phyloP scores from a whole-genome alignment of 768 basidiomycete species.

The Auricularia heimuer region DNA sequence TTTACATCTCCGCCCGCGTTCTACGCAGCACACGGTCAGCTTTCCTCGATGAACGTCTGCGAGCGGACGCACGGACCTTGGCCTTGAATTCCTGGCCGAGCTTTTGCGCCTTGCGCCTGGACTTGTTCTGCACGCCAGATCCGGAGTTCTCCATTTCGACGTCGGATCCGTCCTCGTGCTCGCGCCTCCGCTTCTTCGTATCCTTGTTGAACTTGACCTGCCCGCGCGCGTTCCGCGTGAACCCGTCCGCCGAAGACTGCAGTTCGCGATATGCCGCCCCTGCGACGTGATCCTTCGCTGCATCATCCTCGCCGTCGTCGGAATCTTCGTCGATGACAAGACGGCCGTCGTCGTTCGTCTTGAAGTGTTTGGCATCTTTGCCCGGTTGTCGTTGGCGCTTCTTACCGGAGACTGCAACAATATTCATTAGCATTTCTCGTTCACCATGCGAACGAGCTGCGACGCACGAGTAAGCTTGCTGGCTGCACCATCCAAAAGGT shows the following conservation, averaged over 20 bases:
- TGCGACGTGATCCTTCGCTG: conserved; percentile 41
- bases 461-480: conserved; percentile 60
- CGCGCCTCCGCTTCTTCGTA: conserved; percentile 83
- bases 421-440: background rate
- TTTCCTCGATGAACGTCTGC: background rate
- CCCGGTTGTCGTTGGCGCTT: conserved; percentile 65
- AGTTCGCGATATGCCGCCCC: conserved; percentile 79
- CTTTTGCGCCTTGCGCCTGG: conserved; percentile 44
- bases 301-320: conserved; percentile 23
- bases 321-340: conserved; percentile 53
- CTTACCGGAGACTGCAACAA: conserved; percentile 30
- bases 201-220: conserved; percentile 93
- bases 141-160: conserved; percentile 54
- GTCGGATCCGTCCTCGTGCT: conserved; percentile 45
- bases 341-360: conserved; percentile 77
- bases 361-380: conserved; percentile 79
- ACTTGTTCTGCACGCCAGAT: conserved; percentile 33
- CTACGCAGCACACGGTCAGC: conserved; percentile 31
- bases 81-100: conserved; percentile 91
- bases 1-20: conserved; percentile 93
- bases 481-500: conserved; percentile 75
- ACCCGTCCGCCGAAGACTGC: conserved; percentile 80
- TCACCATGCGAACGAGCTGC: background rate
- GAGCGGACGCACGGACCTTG: conserved; percentile 48
- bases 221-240: conserved; percentile 74